phyloP scores from a whole-genome alignment of 176 grass and related monocot species.

The Oryza nivara region DNA sequence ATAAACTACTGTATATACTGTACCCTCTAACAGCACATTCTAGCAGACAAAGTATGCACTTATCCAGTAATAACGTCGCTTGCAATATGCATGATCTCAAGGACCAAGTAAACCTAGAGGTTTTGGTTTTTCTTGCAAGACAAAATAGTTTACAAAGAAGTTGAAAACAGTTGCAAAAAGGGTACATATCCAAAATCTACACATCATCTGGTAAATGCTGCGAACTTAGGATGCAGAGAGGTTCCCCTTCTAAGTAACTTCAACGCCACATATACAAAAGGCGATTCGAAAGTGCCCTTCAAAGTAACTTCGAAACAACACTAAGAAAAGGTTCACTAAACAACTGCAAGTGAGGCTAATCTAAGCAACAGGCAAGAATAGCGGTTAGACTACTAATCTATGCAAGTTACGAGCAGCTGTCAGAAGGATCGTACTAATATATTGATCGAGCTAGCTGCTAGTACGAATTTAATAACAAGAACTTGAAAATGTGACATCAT shows the following conservation, averaged over 20 bases:
- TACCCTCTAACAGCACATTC: neutral
- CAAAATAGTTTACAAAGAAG: neutral
- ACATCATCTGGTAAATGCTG: neutral
- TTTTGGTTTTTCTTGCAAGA: neutral
- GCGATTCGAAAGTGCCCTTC: conserved; percentile 31
- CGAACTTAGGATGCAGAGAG: conserved; percentile 12
- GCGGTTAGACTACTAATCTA: conserved; percentile 14
- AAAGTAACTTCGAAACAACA: conserved; percentile 38
- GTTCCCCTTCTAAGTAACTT: conserved; percentile 24
- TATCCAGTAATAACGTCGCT: neutral
- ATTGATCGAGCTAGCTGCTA: conserved; percentile 30
- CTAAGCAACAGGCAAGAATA: conserved; percentile 12
- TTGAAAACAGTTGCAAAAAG: neutral
- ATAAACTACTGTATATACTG: neutral
- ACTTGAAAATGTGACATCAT: conserved; percentile 18
- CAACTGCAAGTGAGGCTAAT: conserved; percentile 18
- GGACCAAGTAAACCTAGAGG: neutral
- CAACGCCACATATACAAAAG: conserved; percentile 22
- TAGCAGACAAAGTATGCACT: conserved; percentile 13
- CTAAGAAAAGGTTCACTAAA: conserved; percentile 34
- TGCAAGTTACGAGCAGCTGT: neutral
- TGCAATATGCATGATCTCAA: neutral
- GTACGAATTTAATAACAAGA: conserved; percentile 1
- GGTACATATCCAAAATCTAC: neutral
- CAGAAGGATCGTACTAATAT: conserved; percentile 6